Percentiles rank a stretch among this genome's conserved stretches.
phyloP scores from a whole-genome alignment of 192 early-diverging fungal genomes.

The Umbelopsis ramanniana region DNA sequence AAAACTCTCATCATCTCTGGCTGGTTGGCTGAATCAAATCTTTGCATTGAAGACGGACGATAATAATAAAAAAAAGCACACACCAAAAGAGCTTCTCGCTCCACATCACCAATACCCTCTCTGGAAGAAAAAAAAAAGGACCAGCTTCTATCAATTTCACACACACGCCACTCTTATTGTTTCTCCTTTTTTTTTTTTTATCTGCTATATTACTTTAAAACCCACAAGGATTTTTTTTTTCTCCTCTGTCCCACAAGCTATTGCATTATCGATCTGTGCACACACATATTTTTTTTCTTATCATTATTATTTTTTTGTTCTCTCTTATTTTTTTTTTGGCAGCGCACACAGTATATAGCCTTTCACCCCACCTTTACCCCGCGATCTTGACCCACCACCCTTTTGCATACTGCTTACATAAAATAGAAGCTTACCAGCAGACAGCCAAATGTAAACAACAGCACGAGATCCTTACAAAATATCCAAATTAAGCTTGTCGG shows the following conservation, averaged over 20 bases:
- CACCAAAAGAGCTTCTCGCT: too few species aligned
- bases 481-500: not conserved
- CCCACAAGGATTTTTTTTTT: not conserved
- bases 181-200: not conserved
- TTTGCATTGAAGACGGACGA: too few species aligned
- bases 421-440: not conserved
- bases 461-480: not conserved
- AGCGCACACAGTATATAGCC: not conserved
- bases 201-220: conserved; percentile 5
- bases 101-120: too few species aligned
- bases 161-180: too few species aligned
- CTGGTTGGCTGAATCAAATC: too few species aligned
- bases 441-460: not conserved
- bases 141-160: too few species aligned
- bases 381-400: not conserved
- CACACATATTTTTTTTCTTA: not conserved
- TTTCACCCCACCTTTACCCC: not conserved
- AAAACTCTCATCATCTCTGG: too few species aligned
- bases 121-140: too few species aligned
- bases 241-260: not conserved
- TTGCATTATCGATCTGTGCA: conserved; percentile 20
- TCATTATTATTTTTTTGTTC: not conserved
- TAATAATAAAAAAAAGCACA: too few species aligned
- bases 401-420: not conserved
- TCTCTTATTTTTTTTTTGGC: not conserved